Conservation (phyloP, 2,329 filamentous ascomycete genomes). For the Fusarium miscanthi region DNA sequence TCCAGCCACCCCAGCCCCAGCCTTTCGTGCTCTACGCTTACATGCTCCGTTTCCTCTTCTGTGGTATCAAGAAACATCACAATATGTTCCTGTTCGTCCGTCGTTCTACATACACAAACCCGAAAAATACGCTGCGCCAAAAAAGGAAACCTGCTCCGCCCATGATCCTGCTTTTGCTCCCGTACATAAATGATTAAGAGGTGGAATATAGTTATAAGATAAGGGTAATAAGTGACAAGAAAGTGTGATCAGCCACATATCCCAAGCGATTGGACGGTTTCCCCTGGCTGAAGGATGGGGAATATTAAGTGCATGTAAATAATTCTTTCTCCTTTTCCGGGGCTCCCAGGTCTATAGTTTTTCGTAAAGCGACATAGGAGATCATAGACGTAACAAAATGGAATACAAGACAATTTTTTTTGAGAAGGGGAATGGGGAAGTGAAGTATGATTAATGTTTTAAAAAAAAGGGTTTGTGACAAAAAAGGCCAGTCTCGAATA, state of each 20-base stretch:
- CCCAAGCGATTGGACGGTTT: conserved; percentile 41
- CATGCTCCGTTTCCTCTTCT: neutral
- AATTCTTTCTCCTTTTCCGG: conserved; percentile 43
- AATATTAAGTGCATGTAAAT: conserved; percentile 45
- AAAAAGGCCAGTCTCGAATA: conserved; percentile 35
- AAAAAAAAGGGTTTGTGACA: conserved; percentile 27
- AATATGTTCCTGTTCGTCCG: conserved; percentile 18
- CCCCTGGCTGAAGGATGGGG: conserved; percentile 40
- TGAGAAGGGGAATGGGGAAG: conserved; percentile 27
- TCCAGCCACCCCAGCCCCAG: conserved; percentile 1
- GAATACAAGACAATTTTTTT: conserved; percentile 28
- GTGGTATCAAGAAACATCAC: conserved; percentile 9
- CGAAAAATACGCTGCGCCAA: conserved; percentile 34
- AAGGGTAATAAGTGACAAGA: conserved; percentile 35
- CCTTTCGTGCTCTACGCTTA: conserved; percentile 13
- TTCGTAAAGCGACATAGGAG: conserved; percentile 44
- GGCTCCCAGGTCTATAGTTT: conserved; percentile 44
- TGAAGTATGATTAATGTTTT: conserved; percentile 31
- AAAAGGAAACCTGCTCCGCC: conserved; percentile 29
- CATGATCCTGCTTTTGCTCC: conserved; percentile 25
- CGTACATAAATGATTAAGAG: conserved; percentile 31
- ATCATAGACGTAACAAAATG: conserved; percentile 40
- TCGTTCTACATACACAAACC: conserved; percentile 32
- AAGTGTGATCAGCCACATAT: conserved; percentile 40
- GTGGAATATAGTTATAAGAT: conserved; percentile 31